Conservation (phyloP, 2,329 filamentous ascomycete genomes). For the Aspergillus arachidicola region DNA sequence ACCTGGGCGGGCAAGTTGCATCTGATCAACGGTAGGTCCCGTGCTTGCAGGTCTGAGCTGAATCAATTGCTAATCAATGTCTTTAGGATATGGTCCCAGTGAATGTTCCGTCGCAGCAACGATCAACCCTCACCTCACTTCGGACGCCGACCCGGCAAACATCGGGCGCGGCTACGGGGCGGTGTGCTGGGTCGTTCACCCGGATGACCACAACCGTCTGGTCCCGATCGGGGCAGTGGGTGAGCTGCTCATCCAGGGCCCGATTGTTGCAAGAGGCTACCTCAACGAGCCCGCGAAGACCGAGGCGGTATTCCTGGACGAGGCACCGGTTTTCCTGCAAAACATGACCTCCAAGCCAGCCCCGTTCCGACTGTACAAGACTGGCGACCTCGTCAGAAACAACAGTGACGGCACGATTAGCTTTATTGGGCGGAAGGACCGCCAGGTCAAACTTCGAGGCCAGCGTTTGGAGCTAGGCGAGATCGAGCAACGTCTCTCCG, state of each 20-base stretch:
- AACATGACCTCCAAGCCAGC: conserved; percentile 3
- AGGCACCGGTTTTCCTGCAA: not conserved
- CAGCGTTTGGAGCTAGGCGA: conserved; percentile 20
- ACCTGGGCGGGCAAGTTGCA: conserved; percentile 13
- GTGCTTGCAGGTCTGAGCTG: not conserved
- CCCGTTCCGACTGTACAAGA: conserved; percentile 12
- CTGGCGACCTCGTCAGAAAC: conserved; percentile 18
- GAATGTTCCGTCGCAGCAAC: conserved; percentile 27
- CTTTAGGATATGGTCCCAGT: conserved; percentile 26
- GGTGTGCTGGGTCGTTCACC: conserved; percentile 16
- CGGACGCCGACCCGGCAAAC: conserved; percentile 14
- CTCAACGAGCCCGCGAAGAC: conserved; percentile 15
- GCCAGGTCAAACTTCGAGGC: conserved; percentile 19
- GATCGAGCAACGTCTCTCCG: conserved; percentile 13
- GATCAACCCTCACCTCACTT: conserved; percentile 7
- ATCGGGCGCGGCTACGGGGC: conserved; percentile 16
- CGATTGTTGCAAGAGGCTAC: conserved; percentile 15
- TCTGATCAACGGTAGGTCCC: conserved; percentile 31
- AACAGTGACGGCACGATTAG: conserved; percentile 15
- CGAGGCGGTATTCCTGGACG: conserved; percentile 9
- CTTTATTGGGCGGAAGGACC: conserved; percentile 17
- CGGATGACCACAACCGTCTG: conserved; percentile 14
- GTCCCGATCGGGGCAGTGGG: conserved; percentile 19
- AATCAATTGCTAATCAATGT: not conserved
- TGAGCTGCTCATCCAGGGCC: conserved; percentile 18